These are phyloP conservation scores for Podila horticola DNA, from an alignment of 192 early-diverging fungal species.

Conservation along the genomic window DNA sequence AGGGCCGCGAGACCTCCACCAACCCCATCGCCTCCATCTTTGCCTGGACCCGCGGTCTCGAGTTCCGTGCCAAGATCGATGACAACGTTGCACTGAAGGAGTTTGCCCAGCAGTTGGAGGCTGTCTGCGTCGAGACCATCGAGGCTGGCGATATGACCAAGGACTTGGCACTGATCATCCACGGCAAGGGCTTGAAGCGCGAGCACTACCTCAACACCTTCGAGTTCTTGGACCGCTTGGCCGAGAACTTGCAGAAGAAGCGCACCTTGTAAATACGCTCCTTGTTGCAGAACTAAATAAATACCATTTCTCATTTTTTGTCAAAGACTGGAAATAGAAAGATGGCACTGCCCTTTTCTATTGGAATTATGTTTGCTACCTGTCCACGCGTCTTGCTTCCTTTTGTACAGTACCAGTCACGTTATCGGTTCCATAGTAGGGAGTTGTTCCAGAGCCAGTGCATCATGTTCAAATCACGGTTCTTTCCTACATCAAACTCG, in stretches of 20 bases:
- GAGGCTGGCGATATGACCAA: constrained; percentile 94
- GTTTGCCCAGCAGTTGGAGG: constrained; percentile 87
- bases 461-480: no score
- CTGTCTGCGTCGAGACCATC: constrained; percentile 91
- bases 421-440: no score
- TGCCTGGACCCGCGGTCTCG: constrained; percentile 94
- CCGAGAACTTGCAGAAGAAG: constrained; percentile 67
- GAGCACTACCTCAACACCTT: constrained; percentile 90
- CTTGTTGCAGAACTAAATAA: no score
- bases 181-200: constrained; percentile 84
- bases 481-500: no score
- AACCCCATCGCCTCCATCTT: constrained; percentile 99
- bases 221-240: constrained; percentile 91
- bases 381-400: no score
- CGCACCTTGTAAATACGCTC: constrained; percentile 7
- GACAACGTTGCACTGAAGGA: constrained; percentile 75
- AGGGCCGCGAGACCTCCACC: constrained; percentile 94
- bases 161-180: constrained; percentile 96
- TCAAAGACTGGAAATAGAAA: no score
- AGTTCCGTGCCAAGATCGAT: constrained; percentile 96
- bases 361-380: no score
- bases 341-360: no score
- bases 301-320: no score
- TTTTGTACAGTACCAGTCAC: no score
- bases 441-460: no score